Evolutionary conservation across 306 rosid genomes (phyloP).

Genomic region (Fragaria ananassa): DNA sequence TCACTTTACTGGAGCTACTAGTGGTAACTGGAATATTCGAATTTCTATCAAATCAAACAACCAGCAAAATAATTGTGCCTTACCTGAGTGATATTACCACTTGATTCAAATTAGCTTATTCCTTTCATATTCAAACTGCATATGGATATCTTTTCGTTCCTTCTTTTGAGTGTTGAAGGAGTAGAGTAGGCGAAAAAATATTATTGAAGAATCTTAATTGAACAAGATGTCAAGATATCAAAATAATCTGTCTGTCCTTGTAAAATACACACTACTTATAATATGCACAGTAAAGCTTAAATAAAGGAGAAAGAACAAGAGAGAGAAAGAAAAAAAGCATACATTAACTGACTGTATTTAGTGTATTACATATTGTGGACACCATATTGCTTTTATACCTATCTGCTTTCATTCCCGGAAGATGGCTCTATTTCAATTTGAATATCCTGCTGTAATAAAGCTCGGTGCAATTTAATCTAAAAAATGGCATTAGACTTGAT

Average conservation of each 20-base stretch:
- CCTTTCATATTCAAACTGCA: neutral
- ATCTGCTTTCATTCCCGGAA: constrained; percentile 26
- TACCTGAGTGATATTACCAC: neutral
- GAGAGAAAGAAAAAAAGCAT: neutral
- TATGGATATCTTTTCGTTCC: neutral
- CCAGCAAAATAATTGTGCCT: neutral
- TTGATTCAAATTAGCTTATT: neutral
- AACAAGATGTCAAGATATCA: neutral
- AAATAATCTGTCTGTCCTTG: constrained; percentile 16
- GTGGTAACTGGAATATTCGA: neutral
- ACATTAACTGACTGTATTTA: constrained; percentile 22
- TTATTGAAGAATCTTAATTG: neutral
- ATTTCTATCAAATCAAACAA: neutral
- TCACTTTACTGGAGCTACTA: neutral
- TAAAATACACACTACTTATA: constrained; percentile 20
- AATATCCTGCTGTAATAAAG: constrained; percentile 19
- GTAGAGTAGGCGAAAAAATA: neutral
- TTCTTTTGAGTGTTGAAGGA: neutral
- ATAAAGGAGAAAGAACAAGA: constrained; percentile 3
- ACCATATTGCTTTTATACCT: constrained; percentile 26
- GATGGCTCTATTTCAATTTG: constrained; percentile 21
- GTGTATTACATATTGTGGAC: constrained; percentile 35
- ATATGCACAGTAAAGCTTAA: constrained; percentile 20
- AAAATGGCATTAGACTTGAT: constrained; percentile 32
- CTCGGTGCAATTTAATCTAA: constrained; percentile 24